A percentile compares a stretch with the other conserved stretches of the same genome.
Conservation (phyloP, 805 yeast genomes). For the Yarrowia porcina region DNA sequence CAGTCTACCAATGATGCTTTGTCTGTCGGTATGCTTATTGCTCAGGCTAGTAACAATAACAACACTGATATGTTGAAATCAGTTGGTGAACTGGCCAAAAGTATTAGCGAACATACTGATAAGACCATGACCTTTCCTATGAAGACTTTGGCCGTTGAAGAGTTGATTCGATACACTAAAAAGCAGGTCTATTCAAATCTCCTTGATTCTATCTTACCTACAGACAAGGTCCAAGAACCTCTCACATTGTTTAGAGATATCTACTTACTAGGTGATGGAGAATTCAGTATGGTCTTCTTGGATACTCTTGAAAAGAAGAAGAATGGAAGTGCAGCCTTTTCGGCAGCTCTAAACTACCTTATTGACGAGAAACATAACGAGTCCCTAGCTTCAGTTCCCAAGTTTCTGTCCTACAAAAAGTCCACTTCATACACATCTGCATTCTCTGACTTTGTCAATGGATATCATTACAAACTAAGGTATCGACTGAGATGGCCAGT, state of each 20-base stretch:
- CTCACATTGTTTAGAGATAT: conserved; percentile 1
- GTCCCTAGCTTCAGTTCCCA: neutral
- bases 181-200: neutral
- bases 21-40: conserved; percentile 10
- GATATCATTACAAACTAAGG: conserved; percentile 26
- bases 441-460: conserved; percentile 30
- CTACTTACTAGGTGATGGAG: conserved; percentile 6
- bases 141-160: neutral
- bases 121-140: neutral
- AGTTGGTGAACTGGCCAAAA: neutral
- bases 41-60: neutral
- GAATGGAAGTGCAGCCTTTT: neutral
- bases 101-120: neutral
- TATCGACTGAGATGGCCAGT: conserved; percentile 32
- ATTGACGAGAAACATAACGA: conserved; percentile 10
- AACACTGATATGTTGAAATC: conserved; percentile 1
- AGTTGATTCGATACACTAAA: neutral
- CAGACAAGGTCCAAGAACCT: neutral
- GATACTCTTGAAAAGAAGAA: neutral
- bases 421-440: neutral
- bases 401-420: neutral
- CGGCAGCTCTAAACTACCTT: neutral
- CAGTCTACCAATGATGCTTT: conserved; percentile 22
- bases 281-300: conserved; percentile 14
- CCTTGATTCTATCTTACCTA: neutral